Evolutionary conservation across 2,329 filamentous ascomycete genomes (phyloP).

Genomic region (Aspergillus jensenii): DNA sequence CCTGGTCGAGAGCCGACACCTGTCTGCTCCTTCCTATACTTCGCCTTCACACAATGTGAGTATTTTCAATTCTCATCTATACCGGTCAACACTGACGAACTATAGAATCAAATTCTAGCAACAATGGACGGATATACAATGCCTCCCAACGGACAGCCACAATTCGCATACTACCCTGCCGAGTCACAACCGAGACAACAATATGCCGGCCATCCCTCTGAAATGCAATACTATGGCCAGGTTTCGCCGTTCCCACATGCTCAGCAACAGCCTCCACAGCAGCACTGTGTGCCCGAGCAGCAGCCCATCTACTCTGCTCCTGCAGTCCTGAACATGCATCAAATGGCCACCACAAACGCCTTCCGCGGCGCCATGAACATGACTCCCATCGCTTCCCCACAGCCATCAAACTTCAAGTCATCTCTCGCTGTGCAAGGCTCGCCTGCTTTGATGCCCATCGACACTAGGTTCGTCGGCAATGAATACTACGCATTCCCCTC

Average conservation of each 20-base stretch:
- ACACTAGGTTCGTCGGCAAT: slow-evolving; percentile 68
- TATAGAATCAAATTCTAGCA: slow-evolving; percentile 6
- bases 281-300: slow-evolving; percentile 27
- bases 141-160: slow-evolving; percentile 60
- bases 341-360: slow-evolving; percentile 43
- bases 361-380: slow-evolving; percentile 42
- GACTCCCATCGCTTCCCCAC: slow-evolving; percentile 75
- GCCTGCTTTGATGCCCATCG: slow-evolving; percentile 60
- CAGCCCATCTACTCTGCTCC: slow-evolving; percentile 41
- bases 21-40: not conserved
- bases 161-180: slow-evolving; percentile 88
- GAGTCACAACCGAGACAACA: slow-evolving; percentile 71
- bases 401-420: slow-evolving; percentile 72
- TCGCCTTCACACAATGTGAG: slow-evolving; percentile 6
- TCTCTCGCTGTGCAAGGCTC: slow-evolving; percentile 64
- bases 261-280: slow-evolving; percentile 24
- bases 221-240: slow-evolving; percentile 46
- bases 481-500: slow-evolving; percentile 73
- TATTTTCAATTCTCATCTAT: not conserved
- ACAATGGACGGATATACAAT: slow-evolving; percentile 65
- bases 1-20: slow-evolving; percentile 5
- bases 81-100: slow-evolving; percentile 2
- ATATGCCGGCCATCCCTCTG: slow-evolving; percentile 66
- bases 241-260: slow-evolving; percentile 31
- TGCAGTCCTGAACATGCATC: slow-evolving; percentile 46